A percentile compares a stretch with the other conserved stretches of the same genome.
Conservation (phyloP, 306 rosid genomes). For the Castanea sativa region DNA sequence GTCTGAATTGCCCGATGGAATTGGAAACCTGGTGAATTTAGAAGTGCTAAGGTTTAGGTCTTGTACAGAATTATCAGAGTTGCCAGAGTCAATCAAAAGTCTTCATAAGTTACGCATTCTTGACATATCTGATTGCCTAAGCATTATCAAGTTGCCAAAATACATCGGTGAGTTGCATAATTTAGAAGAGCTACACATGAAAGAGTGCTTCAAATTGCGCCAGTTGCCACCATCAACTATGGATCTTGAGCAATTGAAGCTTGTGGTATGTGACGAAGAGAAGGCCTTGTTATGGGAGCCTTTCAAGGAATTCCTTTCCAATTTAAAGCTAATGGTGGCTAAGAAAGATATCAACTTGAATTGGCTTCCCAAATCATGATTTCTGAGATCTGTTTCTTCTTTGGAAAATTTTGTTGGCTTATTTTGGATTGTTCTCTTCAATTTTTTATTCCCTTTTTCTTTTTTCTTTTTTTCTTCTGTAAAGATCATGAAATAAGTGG, state of each 20-base stretch:
- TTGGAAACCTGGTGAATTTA: constrained; percentile 29
- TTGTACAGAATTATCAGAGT: constrained; percentile 23
- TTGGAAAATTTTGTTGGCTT: neutral
- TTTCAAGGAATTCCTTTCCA: neutral
- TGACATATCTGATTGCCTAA: constrained; percentile 43
- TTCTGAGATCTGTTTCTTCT: neutral
- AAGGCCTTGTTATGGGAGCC: constrained; percentile 26
- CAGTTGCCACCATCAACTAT: constrained; percentile 22
- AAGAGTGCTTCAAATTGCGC: constrained; percentile 34
- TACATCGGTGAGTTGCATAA: constrained; percentile 39
- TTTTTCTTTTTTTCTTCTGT: too few relatives aligned
- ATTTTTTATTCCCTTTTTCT: too few relatives aligned
- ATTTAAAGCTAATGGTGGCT: constrained; percentile 24
- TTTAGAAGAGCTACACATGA: constrained; percentile 37
- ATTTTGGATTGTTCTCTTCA: too few relatives aligned
- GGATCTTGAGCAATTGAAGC: constrained; percentile 18
- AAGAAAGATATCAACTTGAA: constrained; percentile 24
- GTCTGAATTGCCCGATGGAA: constrained; percentile 25
- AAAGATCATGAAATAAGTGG: too few relatives aligned
- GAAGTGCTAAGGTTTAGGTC: constrained; percentile 36
- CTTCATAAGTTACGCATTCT: constrained; percentile 32
- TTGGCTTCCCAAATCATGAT: neutral
- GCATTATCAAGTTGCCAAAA: constrained; percentile 27
- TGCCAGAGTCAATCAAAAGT: constrained; percentile 24
- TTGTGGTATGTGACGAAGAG: constrained; percentile 45